Conservation (phyloP, 805 yeast genomes). For the Metschnikowia kofuensis region DNA sequence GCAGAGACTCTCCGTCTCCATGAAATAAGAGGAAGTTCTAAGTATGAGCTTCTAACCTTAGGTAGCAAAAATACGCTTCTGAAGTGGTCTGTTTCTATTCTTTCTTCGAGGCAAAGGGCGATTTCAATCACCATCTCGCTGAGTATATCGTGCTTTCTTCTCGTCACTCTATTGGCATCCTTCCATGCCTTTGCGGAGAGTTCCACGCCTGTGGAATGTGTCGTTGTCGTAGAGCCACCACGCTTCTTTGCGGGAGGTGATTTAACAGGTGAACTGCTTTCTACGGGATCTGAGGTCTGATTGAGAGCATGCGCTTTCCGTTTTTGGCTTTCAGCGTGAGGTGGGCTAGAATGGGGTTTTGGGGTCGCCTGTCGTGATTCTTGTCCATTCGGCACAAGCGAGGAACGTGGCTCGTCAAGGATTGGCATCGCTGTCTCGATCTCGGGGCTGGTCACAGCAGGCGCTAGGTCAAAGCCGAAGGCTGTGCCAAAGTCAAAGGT, state of each 20-base stretch:
- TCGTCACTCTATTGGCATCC: constrained; percentile 32
- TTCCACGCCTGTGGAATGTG: constrained; percentile 1
- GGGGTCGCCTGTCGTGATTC: not conserved
- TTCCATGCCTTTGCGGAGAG: constrained; percentile 26
- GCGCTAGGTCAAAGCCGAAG: not conserved
- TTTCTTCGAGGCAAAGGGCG: constrained; percentile 25
- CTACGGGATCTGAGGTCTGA: constrained; percentile 8
- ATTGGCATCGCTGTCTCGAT: not conserved
- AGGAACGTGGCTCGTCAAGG: not conserved
- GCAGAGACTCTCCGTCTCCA: constrained; percentile 54
- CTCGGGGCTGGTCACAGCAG: not conserved
- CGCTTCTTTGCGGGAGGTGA: constrained; percentile 10
- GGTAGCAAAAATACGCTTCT: constrained; percentile 19
- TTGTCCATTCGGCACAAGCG: not conserved
- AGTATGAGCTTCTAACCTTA: constrained; percentile 20
- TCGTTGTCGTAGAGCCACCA: not conserved
- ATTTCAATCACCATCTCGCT: constrained; percentile 48
- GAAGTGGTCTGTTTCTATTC: constrained; percentile 26
- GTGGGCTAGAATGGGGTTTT: not conserved
- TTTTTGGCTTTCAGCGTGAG: not conserved
- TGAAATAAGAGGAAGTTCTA: constrained; percentile 42
- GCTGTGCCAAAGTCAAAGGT: not conserved
- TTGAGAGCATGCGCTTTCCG: not conserved
- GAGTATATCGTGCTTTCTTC: constrained; percentile 50
- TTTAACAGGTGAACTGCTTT: constrained; percentile 7